Base-by-base conservation (phyloP, 2,329 filamentous ascomycete genomes). In the Pseudogymnoascus sp. region DNA sequence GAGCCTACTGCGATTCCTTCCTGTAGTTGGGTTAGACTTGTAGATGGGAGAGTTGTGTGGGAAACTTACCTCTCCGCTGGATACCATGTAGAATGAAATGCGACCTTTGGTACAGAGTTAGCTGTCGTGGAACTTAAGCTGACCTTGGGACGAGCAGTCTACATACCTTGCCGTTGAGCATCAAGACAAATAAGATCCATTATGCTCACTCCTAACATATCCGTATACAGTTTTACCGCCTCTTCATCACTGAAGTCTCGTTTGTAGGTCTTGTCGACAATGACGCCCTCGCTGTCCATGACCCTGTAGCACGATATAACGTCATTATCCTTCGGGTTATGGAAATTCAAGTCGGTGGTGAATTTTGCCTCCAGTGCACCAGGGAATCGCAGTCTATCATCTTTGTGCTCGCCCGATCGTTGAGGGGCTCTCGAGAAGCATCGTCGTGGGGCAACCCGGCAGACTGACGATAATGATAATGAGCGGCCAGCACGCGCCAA, bases 111-210 rank as follows among this genome's bases (percentile, higher is more conserved):
- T 16, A 16, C 16, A 16, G 23, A 75, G 97, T 93, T 59, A 93
- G 83, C 77, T 97, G 93, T 0, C 23, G 5, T 52, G 43, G 14
- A 52, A 31, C 23, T 52, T 16, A 16, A 9, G 23, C 7, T 9
- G 23, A 31, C 7, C 14, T 23, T 11, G 3, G 23, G 75, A 88
- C 93, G 62, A 96, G 78, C 18, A 91, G 86, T n/a, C 93, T 93
- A 25, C 55, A 37, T 8, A 59, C 55, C 55, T 76, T 99, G 95
- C 52, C 95, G 83, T 76, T 99, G 95, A 0, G 95, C 93, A 71
- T 99, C 95, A 72, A 96, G 97, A 93, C 97, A 97, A 73, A 97
- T 90, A 62, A 96, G 76, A 73, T 99, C 95, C 91, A 99, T 95
- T 68, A 97, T 89, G 62, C 89, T 86, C 8, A 88, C 79, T 37